Evolutionary conservation across 2,329 filamentous ascomycete species (phyloP), one percentile per base, ranked within the genome.

Genomic region (Coniella lustricola): DNA sequence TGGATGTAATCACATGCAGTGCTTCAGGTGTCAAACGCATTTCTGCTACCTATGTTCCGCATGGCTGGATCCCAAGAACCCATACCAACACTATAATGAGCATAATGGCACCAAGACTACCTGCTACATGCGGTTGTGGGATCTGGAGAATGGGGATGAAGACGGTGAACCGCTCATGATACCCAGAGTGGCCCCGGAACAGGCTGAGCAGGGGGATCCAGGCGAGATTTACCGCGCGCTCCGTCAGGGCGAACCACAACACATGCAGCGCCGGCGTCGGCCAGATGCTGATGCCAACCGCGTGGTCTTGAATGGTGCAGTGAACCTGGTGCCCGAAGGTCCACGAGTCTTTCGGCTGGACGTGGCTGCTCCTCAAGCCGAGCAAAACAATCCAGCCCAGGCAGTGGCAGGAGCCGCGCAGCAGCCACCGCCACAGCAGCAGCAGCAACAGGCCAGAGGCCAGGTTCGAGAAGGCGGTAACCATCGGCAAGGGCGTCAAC

Each of bases 1-100:
- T 61, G 93, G 93, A 34, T 98, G 93, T 73, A 96, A 96, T 66
- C 90, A 96, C 67, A 97, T 97, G 90, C 44, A 47, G 43, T 96
- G 91, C 67, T 88, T 85, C 64, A 83, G 87, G 55, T 98, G 93
- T 71, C 76, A 84, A 44, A 86, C 88, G 2, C 91, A 97, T 65
- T 97, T 96, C 64, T 98, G 93, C 70, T 97, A 97, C 58, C 76
- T 97, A 1, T 97, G 93, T 62, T 85, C 85, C 0, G 77, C 82
- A n/a, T 97, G 88, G 86, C 75, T 98, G 36, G 77, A 84, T 48
- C 80, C 86, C 0, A 73, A 70, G 16, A 93, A 95, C 57, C 90
- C 90, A 1, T 97, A 97, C 61, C 70, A 76, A 47, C 93, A 98
- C 64, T 98, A 90, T 70, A 95, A 95, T 61, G 75, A 80, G 22